Evolutionary conservation across 148 eudicot genomes (phyloP).

Genomic region (Rheum nobile): DNA sequence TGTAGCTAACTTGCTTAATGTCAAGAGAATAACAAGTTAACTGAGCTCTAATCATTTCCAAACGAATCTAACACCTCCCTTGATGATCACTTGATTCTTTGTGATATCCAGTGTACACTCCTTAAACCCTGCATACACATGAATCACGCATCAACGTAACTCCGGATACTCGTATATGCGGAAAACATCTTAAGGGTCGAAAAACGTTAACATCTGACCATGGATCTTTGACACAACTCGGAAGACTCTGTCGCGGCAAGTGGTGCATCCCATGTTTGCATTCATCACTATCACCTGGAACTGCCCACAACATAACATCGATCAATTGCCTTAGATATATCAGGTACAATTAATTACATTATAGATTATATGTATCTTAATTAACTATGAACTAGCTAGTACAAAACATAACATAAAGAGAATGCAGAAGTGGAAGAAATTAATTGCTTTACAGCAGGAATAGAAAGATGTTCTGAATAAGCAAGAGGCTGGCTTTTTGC

Average conservation of each 20-base stretch:
- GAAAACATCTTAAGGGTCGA: too few species aligned
- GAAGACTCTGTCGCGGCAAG: constrained; percentile 33
- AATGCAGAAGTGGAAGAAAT: not conserved
- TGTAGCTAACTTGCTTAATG: too few species aligned
- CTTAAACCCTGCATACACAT: constrained; percentile 22
- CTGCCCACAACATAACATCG: constrained; percentile 15
- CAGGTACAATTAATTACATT: too few species aligned
- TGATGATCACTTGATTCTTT: constrained; percentile 28
- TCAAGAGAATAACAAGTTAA: not conserved
- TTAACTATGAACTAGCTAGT: not conserved
- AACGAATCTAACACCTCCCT: constrained; percentile 22
- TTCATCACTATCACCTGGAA: constrained; percentile 47
- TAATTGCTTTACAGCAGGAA: constrained; percentile 33
- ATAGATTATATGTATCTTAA: not conserved
- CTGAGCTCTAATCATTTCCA: not conserved
- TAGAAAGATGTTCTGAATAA: constrained; percentile 29
- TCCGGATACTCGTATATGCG: not conserved
- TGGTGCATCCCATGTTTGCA: constrained; percentile 33
- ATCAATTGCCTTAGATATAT: too few species aligned
- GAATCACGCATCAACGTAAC: not conserved
- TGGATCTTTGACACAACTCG: constrained; percentile 30
- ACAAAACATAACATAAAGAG: not conserved
- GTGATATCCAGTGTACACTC: constrained; percentile 39
- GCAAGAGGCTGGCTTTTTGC: constrained; percentile 21
- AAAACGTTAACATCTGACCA: constrained; percentile 14